Conservation (phyloP, 164 flowering plant genomes). For the Magnolia sinica region DNA sequence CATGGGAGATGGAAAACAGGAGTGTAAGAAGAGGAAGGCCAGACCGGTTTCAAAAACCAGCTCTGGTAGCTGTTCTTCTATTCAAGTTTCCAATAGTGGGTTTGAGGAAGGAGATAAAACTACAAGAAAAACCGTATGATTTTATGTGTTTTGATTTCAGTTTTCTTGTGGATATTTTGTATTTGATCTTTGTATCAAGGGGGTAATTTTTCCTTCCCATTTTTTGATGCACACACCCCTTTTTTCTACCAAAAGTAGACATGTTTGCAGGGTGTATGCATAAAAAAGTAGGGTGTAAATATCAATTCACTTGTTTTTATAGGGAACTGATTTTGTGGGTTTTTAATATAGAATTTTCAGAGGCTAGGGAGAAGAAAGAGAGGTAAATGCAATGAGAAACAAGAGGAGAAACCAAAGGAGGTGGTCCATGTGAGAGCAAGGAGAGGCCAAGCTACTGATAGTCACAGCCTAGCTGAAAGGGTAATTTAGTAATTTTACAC, state of each 20-base stretch:
- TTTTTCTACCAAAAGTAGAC: not conserved
- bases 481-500: conserved; percentile 19
- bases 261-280: too few species aligned
- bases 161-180: not conserved
- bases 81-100: conserved; percentile 11
- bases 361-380: conserved; percentile 32
- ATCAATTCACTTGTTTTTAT: not conserved
- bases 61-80: conserved; percentile 21
- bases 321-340: not conserved
- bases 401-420: conserved; percentile 40
- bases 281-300: too few species aligned
- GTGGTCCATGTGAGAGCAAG: conserved; percentile 71
- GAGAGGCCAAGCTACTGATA: conserved; percentile 77
- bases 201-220: too few species aligned
- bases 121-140: conserved; percentile 23
- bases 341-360: conserved; percentile 18
- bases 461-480: conserved; percentile 76
- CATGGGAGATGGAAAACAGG: conserved; percentile 13
- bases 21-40: conserved; percentile 25
- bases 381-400: conserved; percentile 26
- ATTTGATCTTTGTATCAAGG: not conserved
- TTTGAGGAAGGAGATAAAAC: conserved; percentile 4
- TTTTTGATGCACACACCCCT: not conserved
- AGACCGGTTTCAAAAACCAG: conserved; percentile 18
- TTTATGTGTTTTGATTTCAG: not conserved